Evolutionary conservation across 495 filamentous ascomycete genomes (phyloP).

Genomic region (Cercophora scortea): DNA sequence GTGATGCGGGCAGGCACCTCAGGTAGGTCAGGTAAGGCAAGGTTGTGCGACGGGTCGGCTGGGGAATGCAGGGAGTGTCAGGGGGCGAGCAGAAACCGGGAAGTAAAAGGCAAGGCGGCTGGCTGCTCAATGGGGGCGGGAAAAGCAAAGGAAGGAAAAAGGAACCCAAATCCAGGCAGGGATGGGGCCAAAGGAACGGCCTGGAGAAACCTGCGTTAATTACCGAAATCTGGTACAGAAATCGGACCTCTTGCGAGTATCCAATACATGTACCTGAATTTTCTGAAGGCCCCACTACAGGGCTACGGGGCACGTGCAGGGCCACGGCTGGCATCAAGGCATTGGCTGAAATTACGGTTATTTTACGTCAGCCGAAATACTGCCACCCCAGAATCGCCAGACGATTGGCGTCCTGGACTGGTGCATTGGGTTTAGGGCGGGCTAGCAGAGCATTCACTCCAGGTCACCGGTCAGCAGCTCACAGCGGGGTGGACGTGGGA

Average conservation of each 20-base stretch:
- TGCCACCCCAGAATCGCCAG: no score
- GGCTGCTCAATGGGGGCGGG: neutral
- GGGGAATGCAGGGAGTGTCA: neutral
- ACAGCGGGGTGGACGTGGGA: neutral
- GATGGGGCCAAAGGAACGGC: no score
- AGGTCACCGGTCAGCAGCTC: slow-evolving; percentile 9
- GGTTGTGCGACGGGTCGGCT: neutral
- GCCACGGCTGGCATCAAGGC: no score
- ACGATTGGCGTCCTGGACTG: no score
- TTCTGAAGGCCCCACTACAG: no score
- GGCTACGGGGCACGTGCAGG: no score
- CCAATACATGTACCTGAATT: no score
- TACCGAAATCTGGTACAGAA: neutral
- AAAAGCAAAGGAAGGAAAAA: neutral
- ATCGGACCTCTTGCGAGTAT: no score
- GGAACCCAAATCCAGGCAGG: no score
- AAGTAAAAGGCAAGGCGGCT: neutral
- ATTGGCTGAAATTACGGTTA: no score
- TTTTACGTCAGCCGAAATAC: no score
- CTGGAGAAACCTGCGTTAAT: slow-evolving; percentile 1
- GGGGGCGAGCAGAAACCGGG: slow-evolving; percentile 12
- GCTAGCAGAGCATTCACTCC: slow-evolving; percentile 6
- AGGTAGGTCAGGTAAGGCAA: neutral
- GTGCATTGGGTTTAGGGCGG: neutral
- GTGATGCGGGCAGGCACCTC: neutral